Conservation (phyloP, 345 rosid genomes). For the Eutrema yunnanense region DNA sequence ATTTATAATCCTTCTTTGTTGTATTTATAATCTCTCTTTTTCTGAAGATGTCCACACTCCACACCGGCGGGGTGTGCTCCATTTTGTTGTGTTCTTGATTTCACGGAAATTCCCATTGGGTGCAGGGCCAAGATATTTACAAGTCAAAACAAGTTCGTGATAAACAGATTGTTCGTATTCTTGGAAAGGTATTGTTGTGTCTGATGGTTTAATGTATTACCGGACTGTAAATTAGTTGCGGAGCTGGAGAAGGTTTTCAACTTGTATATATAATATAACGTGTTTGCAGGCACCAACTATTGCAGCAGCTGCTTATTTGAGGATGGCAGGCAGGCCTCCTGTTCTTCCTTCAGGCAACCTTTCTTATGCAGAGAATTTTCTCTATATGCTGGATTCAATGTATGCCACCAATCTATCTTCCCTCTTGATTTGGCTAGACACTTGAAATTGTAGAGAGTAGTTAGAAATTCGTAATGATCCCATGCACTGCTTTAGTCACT, state of each 20-base stretch:
- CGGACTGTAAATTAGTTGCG: not conserved
- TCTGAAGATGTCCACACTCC: not conserved
- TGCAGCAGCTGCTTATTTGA: slow-evolving; percentile 85
- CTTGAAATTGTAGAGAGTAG: not conserved
- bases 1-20: not conserved
- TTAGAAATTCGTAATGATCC: not conserved
- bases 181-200: slow-evolving; percentile 67
- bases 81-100: not conserved
- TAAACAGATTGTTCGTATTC: slow-evolving; percentile 84
- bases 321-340: slow-evolving; percentile 78
- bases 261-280: not conserved
- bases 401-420: slow-evolving; percentile 24
- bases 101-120: not conserved
- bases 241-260: not conserved
- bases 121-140: slow-evolving; percentile 45
- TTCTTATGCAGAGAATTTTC: slow-evolving; percentile 80
- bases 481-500: not conserved
- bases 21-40: not conserved
- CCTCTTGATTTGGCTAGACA: not conserved
- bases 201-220: not conserved
- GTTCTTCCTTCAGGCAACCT: slow-evolving; percentile 81
- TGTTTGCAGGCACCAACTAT: slow-evolving; percentile 61
- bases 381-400: slow-evolving; percentile 89
- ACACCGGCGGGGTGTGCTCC: not conserved
- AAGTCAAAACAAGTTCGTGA: slow-evolving; percentile 77